Conservation (phyloP, 2,329 filamentous ascomycete genomes). For the Ophiosphaerella narmari region DNA sequence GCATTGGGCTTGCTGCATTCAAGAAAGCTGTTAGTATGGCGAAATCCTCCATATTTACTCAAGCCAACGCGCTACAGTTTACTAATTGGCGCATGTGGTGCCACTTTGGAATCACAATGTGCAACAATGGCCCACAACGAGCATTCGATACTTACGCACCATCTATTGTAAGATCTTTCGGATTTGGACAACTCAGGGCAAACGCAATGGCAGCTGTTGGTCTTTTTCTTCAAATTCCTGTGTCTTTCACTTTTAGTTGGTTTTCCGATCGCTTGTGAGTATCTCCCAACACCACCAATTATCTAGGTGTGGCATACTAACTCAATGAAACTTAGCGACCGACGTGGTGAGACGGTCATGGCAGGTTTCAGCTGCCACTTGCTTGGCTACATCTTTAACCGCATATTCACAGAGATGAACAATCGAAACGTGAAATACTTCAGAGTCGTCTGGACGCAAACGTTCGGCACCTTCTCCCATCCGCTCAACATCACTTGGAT, state of each 20-base stretch:
- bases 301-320: background rate
- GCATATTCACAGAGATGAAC: slow-evolving; percentile 51
- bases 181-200: slow-evolving; percentile 54
- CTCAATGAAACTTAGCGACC: slow-evolving; percentile 38
- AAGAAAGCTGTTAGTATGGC: slow-evolving; percentile 41
- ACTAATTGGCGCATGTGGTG: slow-evolving; percentile 58
- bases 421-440: slow-evolving; percentile 55
- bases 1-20: slow-evolving; percentile 52
- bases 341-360: slow-evolving; percentile 59
- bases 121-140: slow-evolving; percentile 56
- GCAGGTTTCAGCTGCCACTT: slow-evolving; percentile 52
- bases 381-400: slow-evolving; percentile 60
- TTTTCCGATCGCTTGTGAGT: slow-evolving; percentile 54
- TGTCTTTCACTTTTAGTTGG: slow-evolving; percentile 58
- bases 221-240: slow-evolving; percentile 58
- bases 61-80: slow-evolving; percentile 20
- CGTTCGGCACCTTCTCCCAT: slow-evolving; percentile 60
- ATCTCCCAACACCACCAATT: background rate
- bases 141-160: slow-evolving; percentile 60
- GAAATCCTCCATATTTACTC: too few species aligned
- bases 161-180: slow-evolving; percentile 59
- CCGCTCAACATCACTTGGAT: slow-evolving; percentile 66
- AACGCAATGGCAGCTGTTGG: slow-evolving; percentile 63
- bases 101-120: slow-evolving; percentile 57
- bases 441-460: slow-evolving; percentile 61